A percentile compares a stretch with the other conserved stretches of the same genome.
Conservation (phyloP, 2,329 filamentous ascomycete species). For the Phyllosticta paracitricarpa region DNA sequence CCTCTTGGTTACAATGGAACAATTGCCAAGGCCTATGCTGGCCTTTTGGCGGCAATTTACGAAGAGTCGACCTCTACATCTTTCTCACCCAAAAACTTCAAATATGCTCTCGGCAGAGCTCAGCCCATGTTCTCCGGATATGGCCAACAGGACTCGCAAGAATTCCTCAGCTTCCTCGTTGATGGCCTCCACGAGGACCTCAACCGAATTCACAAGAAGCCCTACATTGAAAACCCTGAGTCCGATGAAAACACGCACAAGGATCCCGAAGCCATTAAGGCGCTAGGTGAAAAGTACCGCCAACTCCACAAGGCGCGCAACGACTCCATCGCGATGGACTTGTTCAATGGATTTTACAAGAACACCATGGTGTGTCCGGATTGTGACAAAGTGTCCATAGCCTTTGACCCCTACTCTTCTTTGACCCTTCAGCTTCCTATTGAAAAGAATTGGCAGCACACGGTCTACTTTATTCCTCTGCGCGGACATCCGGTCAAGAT, state of each 20-base stretch:
- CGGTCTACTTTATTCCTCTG: constrained; percentile 68
- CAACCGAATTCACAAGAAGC: constrained; percentile 88
- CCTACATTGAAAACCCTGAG: constrained; percentile 94
- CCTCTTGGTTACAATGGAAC: constrained; percentile 75
- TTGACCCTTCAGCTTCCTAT: constrained; percentile 84
- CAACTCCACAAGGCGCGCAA: constrained; percentile 86
- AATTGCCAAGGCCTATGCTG: constrained; percentile 76
- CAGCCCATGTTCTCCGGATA: constrained; percentile 86
- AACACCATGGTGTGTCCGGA: constrained; percentile 87
- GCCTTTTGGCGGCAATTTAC: constrained; percentile 69
- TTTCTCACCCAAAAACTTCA: constrained; percentile 72
- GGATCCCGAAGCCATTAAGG: constrained; percentile 66
- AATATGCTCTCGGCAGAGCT: constrained; percentile 67
- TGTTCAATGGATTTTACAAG: constrained; percentile 98
- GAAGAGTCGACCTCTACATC: constrained; percentile 55
- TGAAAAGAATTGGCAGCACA: constrained; percentile 68
- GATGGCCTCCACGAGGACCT: constrained; percentile 93
- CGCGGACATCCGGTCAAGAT: constrained; percentile 61
- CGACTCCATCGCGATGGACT: constrained; percentile 86
- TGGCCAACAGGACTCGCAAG: constrained; percentile 93
- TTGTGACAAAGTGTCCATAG: constrained; percentile 94
- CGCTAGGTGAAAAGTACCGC: constrained; percentile 82
- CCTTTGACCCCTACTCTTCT: constrained; percentile 95
- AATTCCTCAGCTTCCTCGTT: constrained; percentile 89
- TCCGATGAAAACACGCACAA: constrained; percentile 94